Conservation (phyloP, 2,329 filamentous ascomycete genomes). For the Ceratocystis cubensis region DNA sequence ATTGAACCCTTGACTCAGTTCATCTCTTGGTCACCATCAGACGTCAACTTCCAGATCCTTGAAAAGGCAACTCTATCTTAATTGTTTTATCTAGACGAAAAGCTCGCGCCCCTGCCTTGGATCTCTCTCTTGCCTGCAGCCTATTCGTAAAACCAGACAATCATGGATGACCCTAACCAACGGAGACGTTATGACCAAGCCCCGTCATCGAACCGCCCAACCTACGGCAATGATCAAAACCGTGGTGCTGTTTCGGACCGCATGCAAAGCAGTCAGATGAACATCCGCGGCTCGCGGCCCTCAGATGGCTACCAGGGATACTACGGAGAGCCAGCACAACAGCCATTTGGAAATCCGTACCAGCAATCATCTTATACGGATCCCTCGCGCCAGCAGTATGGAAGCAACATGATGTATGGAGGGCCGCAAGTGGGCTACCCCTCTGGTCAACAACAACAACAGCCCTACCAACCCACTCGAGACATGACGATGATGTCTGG, state of each 20-base stretch:
- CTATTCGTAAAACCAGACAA: background rate
- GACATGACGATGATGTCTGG: constrained; percentile 10
- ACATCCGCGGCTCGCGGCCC: constrained; percentile 4
- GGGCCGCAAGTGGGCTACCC: background rate
- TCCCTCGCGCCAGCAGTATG: constrained; percentile 5
- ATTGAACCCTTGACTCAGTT: background rate
- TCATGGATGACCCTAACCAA: constrained; percentile 12
- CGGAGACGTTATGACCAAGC: constrained; percentile 14
- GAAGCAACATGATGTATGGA: constrained; percentile 7
- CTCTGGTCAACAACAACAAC: constrained; percentile 3
- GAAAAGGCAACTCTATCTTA: background rate
- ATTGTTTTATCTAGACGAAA: background rate
- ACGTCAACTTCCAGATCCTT: background rate
- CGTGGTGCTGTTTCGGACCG: constrained; percentile 6
- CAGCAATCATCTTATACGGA: constrained; percentile 6
- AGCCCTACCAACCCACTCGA: background rate
- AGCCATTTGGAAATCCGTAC: constrained; percentile 9
- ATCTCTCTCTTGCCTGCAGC: background rate
- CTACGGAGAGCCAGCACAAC: background rate
- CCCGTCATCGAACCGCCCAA: background rate
- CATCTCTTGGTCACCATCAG: background rate
- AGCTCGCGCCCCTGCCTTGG: background rate
- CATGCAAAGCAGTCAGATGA: constrained; percentile 1
- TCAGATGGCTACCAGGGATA: constrained; percentile 7
- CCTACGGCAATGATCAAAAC: constrained; percentile 3